Evolutionary conservation across 2,329 filamentous ascomycete species (phyloP), one percentile per base, ranked within the genome.

Genomic region (Pseudopyrenochaeta lycopersici): DNA sequence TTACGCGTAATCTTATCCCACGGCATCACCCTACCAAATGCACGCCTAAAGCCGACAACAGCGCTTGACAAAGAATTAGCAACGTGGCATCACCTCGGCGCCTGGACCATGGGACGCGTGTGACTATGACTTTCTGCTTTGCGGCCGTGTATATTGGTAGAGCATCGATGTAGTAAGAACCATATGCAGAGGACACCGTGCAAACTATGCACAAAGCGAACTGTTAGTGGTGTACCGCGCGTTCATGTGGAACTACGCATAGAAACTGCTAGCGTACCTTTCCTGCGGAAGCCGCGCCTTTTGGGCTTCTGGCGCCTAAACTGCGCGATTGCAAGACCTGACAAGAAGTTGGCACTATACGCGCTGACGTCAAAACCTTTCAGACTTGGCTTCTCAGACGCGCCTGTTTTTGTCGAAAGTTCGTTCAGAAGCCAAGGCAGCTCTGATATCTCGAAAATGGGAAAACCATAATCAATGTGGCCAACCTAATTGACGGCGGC

Each of bases 361-460:
- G 7, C 33, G 15, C 15, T 36, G 33, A 36, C 33, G n/a, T 36
- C 33, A 14, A 36, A 14, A 17, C 9, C 15, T 10, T 7, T 14
- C 7, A 36, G n/a, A 15, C 15, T 36, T n/a, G 33, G 33, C 33
- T 41, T 41, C 18, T 18, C 39, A 17, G 78, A 7, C 39, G 49
- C 63, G 64, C 17, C 1, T 9, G n/a, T 9, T 11, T n/a, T 49
- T 18, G 35, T 21, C 27, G 31, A 40, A n/a, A n/a, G n/a, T n/a
- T n/a, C n/a, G n/a, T 30, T 21, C 7, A n/a, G 29, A 23, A 78
- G 60, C 61, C 67, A 75, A n/a, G 46, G 51, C 14, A 62, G 60
- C 56, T 78, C 75, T 4, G 67, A 68, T 17, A 78, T 70, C 6
- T 75, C 76, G 31, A 71, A 73, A 33, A 75, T 71, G 7, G 72